Base-by-base conservation (phyloP, 306 rosid genomes). In the Quercus gilva region DNA sequence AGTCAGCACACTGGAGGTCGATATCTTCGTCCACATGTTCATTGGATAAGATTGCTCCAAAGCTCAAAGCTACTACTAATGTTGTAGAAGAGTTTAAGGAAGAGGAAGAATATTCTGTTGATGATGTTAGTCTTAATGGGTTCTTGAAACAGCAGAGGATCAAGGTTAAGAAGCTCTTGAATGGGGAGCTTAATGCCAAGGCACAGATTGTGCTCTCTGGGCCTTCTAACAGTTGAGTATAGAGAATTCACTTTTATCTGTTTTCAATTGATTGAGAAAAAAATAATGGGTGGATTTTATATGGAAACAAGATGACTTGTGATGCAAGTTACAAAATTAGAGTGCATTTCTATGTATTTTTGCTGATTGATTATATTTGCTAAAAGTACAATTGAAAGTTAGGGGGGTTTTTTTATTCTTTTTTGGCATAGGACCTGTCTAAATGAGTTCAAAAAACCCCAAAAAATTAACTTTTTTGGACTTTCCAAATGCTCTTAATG, bases 21-120 rank as follows among this genome's bases (percentile, higher is more conserved):
- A 78, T 89, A 29, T 84, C 88, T 0, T 86, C 94, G 59, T 84
- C 97, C 4, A 87, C 97, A 0, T 92, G 94, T 77, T 94, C 91
- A 20, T 35, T 59, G 37, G 90, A 87, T 71, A 86, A 80, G 77
- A 60, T 80, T 21, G 76, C 64, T 8, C 29, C 75, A 12, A 87
- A 73, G 69, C 69, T 68, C 57, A 73, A 19, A 7, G 23, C 52
- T 49, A 2, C 53, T 49, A 49, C 53, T 0, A 78, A 80, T 0
- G 77, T 82, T 65, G 85, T 65, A 19, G 69, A 61, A 19, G 73
- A 61, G 75, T 64, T 70, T 2, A 57, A 68, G 43, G 83, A 60
- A 51, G 83, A 61, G 71, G 86, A 78, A 19, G 89, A 37, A 78
- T 41, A 21, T 9, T 76, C 55, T 33, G 14, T 49, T 49, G 73